Evolutionary conservation across 176 grass and related monocot species (phyloP).

Genomic region (Ensete glaucum): DNA sequence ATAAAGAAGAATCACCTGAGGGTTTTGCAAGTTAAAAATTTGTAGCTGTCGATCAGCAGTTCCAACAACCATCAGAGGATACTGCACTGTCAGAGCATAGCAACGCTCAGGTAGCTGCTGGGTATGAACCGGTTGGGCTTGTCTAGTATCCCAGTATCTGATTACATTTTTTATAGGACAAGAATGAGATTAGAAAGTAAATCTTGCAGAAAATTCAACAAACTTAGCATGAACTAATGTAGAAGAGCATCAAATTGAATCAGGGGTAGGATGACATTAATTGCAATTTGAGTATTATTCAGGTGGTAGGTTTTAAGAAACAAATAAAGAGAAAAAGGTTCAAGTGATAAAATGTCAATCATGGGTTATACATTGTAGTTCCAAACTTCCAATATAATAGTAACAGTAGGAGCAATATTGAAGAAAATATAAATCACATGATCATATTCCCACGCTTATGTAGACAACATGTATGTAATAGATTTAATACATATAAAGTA

Average conservation of each 20-base stretch:
- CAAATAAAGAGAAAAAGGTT: no score
- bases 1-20: conserved; percentile 46
- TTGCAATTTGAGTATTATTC: no score
- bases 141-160: conserved; percentile 96
- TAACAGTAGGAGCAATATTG: no score
- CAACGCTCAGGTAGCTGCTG: conserved; percentile 82
- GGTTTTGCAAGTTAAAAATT: conserved; percentile 91
- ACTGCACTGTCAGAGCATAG: conserved; percentile 75
- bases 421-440: no score
- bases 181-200: background rate
- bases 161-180: background rate
- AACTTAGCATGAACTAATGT: background rate
- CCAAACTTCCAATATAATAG: no score
- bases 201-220: background rate
- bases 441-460: no score
- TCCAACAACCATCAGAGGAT: conserved; percentile 94
- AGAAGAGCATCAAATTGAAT: background rate
- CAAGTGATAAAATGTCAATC: no score
- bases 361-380: no score
- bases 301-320: no score
- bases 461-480: no score
- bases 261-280: no score
- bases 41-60: conserved; percentile 73
- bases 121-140: conserved; percentile 68
- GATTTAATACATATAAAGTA: no score